These are phyloP conservation scores for Fusarium gaditjirri DNA, from an alignment of 2,329 filamentous ascomycete species.

Conservation along the genomic window DNA sequence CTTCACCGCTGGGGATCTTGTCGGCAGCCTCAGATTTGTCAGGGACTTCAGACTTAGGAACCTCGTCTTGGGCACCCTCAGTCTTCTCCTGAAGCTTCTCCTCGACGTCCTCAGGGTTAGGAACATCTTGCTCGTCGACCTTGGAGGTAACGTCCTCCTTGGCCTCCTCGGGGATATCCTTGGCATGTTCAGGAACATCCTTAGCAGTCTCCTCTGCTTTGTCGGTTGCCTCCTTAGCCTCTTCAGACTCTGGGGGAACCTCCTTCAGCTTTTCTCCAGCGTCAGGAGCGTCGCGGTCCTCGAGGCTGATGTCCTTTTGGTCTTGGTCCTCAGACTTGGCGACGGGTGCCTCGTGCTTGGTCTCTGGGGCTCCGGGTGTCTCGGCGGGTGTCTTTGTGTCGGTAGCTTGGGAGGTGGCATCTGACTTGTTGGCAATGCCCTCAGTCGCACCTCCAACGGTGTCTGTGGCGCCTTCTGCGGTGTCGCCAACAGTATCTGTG, in stretches of 20 bases:
- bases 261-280: constrained; percentile 33
- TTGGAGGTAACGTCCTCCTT: constrained; percentile 28
- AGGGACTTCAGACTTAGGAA: constrained; percentile 28
- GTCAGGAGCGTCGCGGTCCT: constrained; percentile 37
- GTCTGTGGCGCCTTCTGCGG: constrained; percentile 6
- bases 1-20: neutral
- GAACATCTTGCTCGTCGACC: constrained; percentile 29
- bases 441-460: constrained; percentile 36
- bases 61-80: constrained; percentile 36
- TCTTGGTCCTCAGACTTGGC: constrained; percentile 15
- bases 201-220: constrained; percentile 34
- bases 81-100: constrained; percentile 27
- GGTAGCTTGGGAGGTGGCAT: constrained; percentile 15
- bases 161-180: constrained; percentile 29
- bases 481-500: constrained; percentile 16
- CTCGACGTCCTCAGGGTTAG: constrained; percentile 23
- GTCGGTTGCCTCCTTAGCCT: constrained; percentile 21
- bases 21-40: constrained; percentile 25
- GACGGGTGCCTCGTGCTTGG: constrained; percentile 25
- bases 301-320: constrained; percentile 26
- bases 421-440: constrained; percentile 31
- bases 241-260: constrained; percentile 21
- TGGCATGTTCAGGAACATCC: constrained; percentile 16
- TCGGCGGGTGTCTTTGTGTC: constrained; percentile 30
- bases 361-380: constrained; percentile 29